Evolutionary conservation across 2,329 filamentous ascomycete species (phyloP), one percentile per base, ranked within the genome.

Genomic region (Westerdykella sp.): DNA sequence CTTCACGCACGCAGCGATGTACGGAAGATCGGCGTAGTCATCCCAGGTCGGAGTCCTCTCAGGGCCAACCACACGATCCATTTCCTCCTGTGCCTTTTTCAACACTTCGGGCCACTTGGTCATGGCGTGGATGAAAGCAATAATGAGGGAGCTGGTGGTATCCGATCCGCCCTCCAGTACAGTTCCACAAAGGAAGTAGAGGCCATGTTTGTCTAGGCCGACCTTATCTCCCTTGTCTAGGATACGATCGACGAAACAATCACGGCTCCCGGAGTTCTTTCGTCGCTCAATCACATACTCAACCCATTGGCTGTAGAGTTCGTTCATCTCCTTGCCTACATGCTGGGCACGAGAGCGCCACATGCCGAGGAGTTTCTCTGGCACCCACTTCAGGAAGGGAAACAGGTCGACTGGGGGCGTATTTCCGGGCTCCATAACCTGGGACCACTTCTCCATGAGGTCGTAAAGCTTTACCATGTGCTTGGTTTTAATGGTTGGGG

Each of bases 121-220:
- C 40, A 48, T 41, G 5, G 43, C 37, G 5, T 42, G 35, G 11
- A 48, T 37, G 30, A 46, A 43, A 14, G 30, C 23, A 3, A 43
- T 37, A 10, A 47, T 39, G 1, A 43, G 31, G 15, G 56, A 56
- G 5, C 61, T 60, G 5, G 63, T 58, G 1, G 69, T 71, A 43
- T 56, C 53, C 12, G 51, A 42, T 13, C 48, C 48, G 12, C 41
- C 50, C 28, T 53, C 50, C 11, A 51, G 36, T 42, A 53, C 32
- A 65, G 57, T 53, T 25, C 62, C 61, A 32, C 56, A 58, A 11
- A 73, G 53, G 45, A 73, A 70, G 43, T 62, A 60, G 5, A 70
- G 51, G 21, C 68, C 40, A 30, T 49, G 34, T 13, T 45, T 40
- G 22, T 39, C 31, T 32, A 51, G 38, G 7, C 32, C 21, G 30